phyloP scores from a whole-genome alignment of 768 basidiomycete species.

The Tylopilus plumbeoviolaceoides region DNA sequence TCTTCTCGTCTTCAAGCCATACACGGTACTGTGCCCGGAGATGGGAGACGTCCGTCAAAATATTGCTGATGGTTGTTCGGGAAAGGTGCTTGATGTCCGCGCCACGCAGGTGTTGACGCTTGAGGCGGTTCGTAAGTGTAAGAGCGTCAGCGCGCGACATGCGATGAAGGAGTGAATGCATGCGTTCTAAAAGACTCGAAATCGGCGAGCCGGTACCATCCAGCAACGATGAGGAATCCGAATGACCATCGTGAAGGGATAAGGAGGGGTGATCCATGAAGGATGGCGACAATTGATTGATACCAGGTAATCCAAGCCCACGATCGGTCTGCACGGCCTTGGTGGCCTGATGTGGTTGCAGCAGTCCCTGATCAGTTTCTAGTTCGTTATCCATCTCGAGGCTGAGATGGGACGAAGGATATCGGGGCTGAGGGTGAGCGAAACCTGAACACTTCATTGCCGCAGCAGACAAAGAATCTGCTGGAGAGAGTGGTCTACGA shows the following conservation, averaged over 20 bases:
- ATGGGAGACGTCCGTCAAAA: constrained; percentile 64
- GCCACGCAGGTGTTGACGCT: constrained; percentile 82
- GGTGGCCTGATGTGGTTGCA: constrained; percentile 46
- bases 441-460: constrained; percentile 25
- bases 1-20: constrained; percentile 71
- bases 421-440: constrained; percentile 22
- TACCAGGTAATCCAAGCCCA: constrained; percentile 28
- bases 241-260: constrained; percentile 56
- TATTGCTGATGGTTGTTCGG: constrained; percentile 68
- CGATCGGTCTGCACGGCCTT: constrained; percentile 68
- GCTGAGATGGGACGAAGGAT: constrained; percentile 25
- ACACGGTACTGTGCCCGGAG: constrained; percentile 73
- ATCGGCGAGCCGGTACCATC: constrained; percentile 50
- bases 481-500: constrained; percentile 40
- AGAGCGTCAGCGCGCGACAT: constrained; percentile 76
- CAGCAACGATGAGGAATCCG: constrained; percentile 71
- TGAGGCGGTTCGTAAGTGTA: constrained; percentile 84
- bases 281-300: constrained; percentile 34
- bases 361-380: constrained; percentile 29
- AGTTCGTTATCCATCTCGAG: constrained; percentile 46
- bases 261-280: constrained; percentile 36
- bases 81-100: constrained; percentile 88
- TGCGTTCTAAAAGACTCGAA: constrained; percentile 57
- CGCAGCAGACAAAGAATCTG: constrained; percentile 31
- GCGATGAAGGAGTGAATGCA: constrained; percentile 58